These are phyloP conservation scores for Emericellopsis cladophorae DNA, from an alignment of 2,329 filamentous ascomycete genomes.

Conservation along the genomic window DNA sequence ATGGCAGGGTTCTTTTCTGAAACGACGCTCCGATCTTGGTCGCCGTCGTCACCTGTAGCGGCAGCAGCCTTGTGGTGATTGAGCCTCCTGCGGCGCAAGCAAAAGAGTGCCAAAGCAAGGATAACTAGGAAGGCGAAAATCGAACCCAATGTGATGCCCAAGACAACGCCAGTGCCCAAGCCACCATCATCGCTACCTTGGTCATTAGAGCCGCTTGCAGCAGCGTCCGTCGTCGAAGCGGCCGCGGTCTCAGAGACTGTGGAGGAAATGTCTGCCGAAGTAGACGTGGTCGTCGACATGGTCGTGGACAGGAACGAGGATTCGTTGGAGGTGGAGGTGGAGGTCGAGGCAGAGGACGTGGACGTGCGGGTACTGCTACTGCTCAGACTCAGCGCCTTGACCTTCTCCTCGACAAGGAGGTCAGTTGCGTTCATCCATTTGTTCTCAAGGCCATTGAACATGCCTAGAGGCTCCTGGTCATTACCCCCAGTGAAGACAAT, in stretches of 20 bases:
- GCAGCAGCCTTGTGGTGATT: conserved; percentile 36
- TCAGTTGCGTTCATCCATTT: conserved; percentile 62
- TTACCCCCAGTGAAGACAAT: conserved; percentile 73
- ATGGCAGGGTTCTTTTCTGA: conserved; percentile 46
- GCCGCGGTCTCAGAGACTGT: conserved; percentile 7
- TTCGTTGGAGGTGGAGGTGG: conserved; percentile 11
- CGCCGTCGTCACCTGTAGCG: background rate
- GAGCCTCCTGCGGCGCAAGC: conserved; percentile 36
- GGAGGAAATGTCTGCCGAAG: conserved; percentile 7
- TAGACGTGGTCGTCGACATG: conserved; percentile 9
- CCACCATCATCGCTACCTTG: conserved; percentile 11
- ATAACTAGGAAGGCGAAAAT: conserved; percentile 62
- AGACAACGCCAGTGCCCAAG: conserved; percentile 41
- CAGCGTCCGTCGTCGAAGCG: conserved; percentile 5
- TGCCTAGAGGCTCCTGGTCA: conserved; percentile 50
- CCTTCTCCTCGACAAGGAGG: conserved; percentile 34
- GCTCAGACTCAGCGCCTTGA: conserved; percentile 3
- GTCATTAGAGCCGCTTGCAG: conserved; percentile 12
- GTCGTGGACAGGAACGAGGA: background rate
- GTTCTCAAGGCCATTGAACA: conserved; percentile 69
- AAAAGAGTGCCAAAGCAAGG: conserved; percentile 58
- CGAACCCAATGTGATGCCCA: conserved; percentile 74
- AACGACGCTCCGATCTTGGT: conserved; percentile 6
- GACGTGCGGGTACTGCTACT: conserved; percentile 14
- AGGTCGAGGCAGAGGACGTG: conserved; percentile 13